phyloP scores from a whole-genome alignment of 75 land plant species.

The Cupressus sempervirens region DNA sequence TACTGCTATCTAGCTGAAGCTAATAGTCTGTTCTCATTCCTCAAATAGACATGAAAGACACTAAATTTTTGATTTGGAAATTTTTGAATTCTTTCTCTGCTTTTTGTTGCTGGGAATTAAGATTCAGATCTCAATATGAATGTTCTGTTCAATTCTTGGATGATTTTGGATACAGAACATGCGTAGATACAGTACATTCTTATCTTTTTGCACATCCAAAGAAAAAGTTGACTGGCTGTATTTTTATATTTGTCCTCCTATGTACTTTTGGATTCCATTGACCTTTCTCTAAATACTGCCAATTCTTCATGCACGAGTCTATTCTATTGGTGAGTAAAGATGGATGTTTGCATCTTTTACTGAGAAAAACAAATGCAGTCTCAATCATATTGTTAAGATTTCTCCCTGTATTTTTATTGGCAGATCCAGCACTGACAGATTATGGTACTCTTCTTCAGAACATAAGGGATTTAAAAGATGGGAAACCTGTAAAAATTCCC shows the following conservation, averaged over 20 bases:
- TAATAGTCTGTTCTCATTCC: no score
- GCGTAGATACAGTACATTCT: background rate
- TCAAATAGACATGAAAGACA: no score
- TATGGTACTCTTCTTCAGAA: slow-evolving; percentile 38
- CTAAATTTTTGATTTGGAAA: no score
- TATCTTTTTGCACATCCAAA: background rate
- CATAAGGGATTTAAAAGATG: slow-evolving; percentile 22
- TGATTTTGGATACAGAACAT: background rate
- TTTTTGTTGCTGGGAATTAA: no score
- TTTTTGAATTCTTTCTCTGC: no score
- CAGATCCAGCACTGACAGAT: slow-evolving; percentile 42
- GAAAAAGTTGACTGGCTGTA: background rate
- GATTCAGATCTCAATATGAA: no score
- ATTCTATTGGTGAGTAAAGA: background rate
- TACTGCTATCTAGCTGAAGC: no score
- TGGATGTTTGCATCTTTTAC: background rate
- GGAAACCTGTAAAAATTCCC: slow-evolving; percentile 31
- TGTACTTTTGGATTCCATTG: background rate
- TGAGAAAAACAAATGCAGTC: background rate
- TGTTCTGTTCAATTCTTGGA: no score
- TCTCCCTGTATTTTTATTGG: background rate
- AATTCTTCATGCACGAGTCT: background rate
- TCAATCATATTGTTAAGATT: background rate
- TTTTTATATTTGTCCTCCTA: background rate
- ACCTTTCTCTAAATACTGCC: background rate